These are phyloP conservation scores for Stemphylium vesicarium DNA, from an alignment of 2,329 filamentous ascomycete genomes.

Conservation along the genomic window DNA sequence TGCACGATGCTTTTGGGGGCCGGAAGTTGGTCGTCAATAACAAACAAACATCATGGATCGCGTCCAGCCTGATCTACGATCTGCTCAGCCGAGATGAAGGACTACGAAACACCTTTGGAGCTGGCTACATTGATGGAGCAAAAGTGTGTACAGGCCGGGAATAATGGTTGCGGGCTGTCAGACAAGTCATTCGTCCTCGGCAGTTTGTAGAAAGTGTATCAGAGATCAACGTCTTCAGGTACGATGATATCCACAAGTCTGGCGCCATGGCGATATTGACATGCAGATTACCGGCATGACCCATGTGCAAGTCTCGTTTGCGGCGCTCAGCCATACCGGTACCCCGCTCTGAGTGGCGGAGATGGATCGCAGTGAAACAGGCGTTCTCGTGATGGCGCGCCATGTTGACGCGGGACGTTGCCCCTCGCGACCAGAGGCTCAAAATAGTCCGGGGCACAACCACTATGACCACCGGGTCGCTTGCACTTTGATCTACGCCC, in stretches of 20 bases:
- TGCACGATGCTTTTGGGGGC: too few species aligned
- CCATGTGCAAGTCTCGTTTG: conserved; percentile 9
- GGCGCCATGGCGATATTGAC: conserved; percentile 25
- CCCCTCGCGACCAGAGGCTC: conserved; percentile 25
- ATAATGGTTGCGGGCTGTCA: too few species aligned
- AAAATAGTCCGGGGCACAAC: conserved; percentile 27
- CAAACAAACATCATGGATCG: background rate
- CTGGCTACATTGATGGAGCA: too few species aligned
- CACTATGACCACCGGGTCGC: conserved; percentile 29
- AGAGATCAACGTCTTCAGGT: too few species aligned
- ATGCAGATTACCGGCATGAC: conserved; percentile 8
- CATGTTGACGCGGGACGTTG: conserved; percentile 24
- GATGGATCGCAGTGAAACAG: conserved; percentile 27
- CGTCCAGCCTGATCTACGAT: background rate
- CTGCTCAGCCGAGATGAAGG: too few species aligned
- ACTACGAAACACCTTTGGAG: too few species aligned
- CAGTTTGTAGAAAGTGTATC: too few species aligned
- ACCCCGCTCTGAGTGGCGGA: conserved; percentile 28
- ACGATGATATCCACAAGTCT: conserved; percentile 31
- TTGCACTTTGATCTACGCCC: conserved; percentile 22
- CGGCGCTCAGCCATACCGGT: conserved; percentile 3
- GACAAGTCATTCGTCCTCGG: too few species aligned
- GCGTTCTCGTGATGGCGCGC: conserved; percentile 28
- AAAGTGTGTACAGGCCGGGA: too few species aligned
- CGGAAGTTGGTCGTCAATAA: background rate